phyloP scores from a whole-genome alignment of 2,329 filamentous ascomycete genomes.

The Fusarium metavorans region DNA sequence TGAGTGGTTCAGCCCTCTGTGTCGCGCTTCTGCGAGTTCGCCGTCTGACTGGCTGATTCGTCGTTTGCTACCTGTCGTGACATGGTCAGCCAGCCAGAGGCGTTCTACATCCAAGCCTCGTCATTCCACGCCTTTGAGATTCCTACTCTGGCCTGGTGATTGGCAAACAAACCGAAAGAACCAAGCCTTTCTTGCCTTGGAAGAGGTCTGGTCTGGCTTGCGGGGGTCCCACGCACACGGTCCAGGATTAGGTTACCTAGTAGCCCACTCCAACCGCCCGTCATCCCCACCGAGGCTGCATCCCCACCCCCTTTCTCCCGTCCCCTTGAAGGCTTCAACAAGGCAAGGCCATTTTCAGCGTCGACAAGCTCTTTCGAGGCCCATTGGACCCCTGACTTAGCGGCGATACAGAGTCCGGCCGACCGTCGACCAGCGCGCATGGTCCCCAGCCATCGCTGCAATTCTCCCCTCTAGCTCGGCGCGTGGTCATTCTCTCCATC shows the following conservation, averaged over 20 bases:
- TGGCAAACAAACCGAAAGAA: constrained; percentile 10
- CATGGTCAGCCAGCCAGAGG: background rate
- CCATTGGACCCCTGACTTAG: constrained; percentile 32
- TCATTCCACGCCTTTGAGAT: constrained; percentile 19
- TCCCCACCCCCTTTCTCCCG: constrained; percentile 6
- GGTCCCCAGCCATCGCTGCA: constrained; percentile 34
- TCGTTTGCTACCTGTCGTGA: constrained; percentile 5
- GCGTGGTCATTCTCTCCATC: constrained; percentile 17
- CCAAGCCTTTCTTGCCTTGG: background rate
- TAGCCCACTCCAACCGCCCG: constrained; percentile 11
- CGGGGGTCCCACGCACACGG: constrained; percentile 27
- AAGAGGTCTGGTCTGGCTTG: constrained; percentile 17
- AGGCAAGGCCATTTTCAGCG: background rate
- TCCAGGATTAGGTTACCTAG: constrained; percentile 20
- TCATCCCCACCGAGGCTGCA: constrained; percentile 19
- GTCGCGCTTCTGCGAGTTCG: background rate
- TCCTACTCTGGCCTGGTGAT: background rate
- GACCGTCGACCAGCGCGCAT: constrained; percentile 31
- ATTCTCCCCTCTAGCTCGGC: constrained; percentile 27
- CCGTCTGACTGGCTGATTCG: constrained; percentile 6
- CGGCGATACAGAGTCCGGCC: constrained; percentile 8
- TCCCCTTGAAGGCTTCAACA: background rate
- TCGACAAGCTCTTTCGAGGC: constrained; percentile 6
- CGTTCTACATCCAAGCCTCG: constrained; percentile 13
- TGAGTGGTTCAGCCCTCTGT: constrained; percentile 20